Conservation (phyloP, 306 rosid species). For the Hippophae gyantsensis region DNA sequence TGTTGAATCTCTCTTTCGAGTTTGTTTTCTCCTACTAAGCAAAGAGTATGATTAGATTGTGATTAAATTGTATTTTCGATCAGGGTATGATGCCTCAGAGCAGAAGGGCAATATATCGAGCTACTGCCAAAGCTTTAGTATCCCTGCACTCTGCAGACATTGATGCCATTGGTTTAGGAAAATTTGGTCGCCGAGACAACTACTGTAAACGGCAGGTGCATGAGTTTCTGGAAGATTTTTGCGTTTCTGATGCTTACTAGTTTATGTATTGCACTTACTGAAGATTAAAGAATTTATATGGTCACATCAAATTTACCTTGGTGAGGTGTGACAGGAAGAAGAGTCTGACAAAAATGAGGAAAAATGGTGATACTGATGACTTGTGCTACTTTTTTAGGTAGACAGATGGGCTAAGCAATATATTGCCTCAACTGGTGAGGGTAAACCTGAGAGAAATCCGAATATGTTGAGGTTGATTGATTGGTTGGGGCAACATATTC, state of each 20-base stretch:
- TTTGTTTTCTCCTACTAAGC: not conserved
- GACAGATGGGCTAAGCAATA: constrained; percentile 95
- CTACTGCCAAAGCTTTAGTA: constrained; percentile 57
- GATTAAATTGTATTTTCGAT: constrained; percentile 1
- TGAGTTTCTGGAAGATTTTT: constrained; percentile 4
- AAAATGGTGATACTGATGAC: not conserved
- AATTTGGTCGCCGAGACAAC: constrained; percentile 56
- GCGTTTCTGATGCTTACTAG: not conserved
- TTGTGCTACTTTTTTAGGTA: constrained; percentile 38
- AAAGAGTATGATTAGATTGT: constrained; percentile 18
- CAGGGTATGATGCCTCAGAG: constrained; percentile 63
- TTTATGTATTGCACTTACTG: not conserved
- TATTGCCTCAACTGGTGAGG: constrained; percentile 66
- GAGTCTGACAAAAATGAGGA: not conserved
- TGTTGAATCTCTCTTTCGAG: too few species aligned
- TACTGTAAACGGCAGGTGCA: constrained; percentile 86
- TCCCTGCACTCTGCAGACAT: constrained; percentile 62
- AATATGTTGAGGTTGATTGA: constrained; percentile 76
- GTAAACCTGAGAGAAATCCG: constrained; percentile 66
- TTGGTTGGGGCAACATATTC: constrained; percentile 64
- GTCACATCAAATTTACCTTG: too few species aligned
- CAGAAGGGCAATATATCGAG: constrained; percentile 62
- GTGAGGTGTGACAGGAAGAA: not conserved
- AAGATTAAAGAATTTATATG: not conserved
- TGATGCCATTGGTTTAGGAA: constrained; percentile 71